Conservation (phyloP, 2,329 filamentous ascomycete species). For the Fusarium nodosum region DNA sequence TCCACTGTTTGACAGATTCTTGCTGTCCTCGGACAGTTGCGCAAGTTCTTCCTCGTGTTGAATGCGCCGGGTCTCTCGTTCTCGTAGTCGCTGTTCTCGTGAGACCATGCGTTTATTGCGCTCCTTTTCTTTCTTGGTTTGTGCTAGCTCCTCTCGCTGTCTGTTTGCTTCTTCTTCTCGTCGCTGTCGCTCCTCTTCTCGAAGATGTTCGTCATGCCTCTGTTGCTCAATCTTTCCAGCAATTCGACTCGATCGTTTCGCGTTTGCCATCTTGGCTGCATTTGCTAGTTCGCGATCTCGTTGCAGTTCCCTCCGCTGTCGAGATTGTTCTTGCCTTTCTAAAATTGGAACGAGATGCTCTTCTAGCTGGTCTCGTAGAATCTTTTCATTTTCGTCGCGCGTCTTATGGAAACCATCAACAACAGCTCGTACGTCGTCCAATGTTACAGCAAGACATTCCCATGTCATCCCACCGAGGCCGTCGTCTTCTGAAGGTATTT, state of each 20-base stretch:
- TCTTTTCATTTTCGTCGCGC: conserved; percentile 87
- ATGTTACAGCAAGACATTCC: conserved; percentile 89
- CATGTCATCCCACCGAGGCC: conserved; percentile 83
- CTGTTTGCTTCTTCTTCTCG: conserved; percentile 72
- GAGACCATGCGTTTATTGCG: conserved; percentile 85
- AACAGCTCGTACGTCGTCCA: conserved; percentile 81
- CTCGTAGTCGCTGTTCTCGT: conserved; percentile 85
- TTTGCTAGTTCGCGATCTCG: conserved; percentile 84
- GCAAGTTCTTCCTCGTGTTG: conserved; percentile 87
- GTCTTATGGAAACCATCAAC: conserved; percentile 79
- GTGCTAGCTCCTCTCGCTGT: conserved; percentile 75
- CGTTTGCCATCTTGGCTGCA: conserved; percentile 88
- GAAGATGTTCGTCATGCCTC: conserved; percentile 77
- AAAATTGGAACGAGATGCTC: conserved; percentile 87
- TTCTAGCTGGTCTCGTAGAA: conserved; percentile 77
- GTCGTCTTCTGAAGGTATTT: conserved; percentile 63
- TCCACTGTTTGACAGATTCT: conserved; percentile 67
- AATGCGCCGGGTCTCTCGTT: conserved; percentile 86
- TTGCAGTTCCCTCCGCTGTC: conserved; percentile 76
- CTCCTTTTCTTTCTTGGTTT: conserved; percentile 74
- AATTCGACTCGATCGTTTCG: conserved; percentile 92
- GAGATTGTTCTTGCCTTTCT: conserved; percentile 80
- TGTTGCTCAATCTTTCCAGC: conserved; percentile 85
- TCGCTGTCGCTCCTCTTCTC: conserved; percentile 71
- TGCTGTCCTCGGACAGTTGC: conserved; percentile 81